Conservation (phyloP, 2,329 filamentous ascomycete species). For the Geosmithia morbida region DNA sequence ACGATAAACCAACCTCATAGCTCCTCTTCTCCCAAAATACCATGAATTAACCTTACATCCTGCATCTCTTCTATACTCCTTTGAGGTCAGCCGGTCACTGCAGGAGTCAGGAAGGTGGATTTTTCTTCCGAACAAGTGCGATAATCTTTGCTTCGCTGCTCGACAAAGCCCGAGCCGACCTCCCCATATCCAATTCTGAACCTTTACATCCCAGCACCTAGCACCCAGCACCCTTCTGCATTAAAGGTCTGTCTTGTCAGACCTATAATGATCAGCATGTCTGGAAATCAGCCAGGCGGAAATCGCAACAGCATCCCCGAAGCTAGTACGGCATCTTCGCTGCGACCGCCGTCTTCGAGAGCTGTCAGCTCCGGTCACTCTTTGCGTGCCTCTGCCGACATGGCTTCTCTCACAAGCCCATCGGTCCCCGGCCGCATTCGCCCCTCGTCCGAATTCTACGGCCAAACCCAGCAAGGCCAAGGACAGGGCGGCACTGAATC, state of each 20-base stretch:
- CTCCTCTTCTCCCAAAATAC: slow-evolving; percentile 10
- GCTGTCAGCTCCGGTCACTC: slow-evolving; percentile 67
- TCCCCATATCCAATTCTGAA: not conserved
- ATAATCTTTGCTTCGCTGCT: not conserved
- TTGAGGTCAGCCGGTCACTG: slow-evolving; percentile 75
- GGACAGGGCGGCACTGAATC: slow-evolving; percentile 53
- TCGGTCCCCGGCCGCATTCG: slow-evolving; percentile 66
- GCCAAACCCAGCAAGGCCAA: slow-evolving; percentile 55
- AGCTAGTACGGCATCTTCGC: slow-evolving; percentile 64
- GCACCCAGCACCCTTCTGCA: slow-evolving; percentile 2
- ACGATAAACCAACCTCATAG: slow-evolving; percentile 5
- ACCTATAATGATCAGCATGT: slow-evolving; percentile 42
- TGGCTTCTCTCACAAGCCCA: slow-evolving; percentile 64
- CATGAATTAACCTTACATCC: slow-evolving; percentile 16
- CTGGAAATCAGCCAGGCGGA: slow-evolving; percentile 53
- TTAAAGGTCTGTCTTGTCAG: slow-evolving; percentile 3
- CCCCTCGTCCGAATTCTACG: slow-evolving; percentile 90
- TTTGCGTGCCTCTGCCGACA: slow-evolving; percentile 89
- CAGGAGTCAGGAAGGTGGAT: slow-evolving; percentile 39
- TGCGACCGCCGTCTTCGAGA: slow-evolving; percentile 71
- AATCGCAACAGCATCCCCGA: slow-evolving; percentile 98
- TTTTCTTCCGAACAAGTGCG: not conserved
- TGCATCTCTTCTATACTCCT: slow-evolving; percentile 35
- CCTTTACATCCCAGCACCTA: not conserved
- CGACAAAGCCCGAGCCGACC: not conserved